Conservation (phyloP, 768 basidiomycete species). For the Calocybe cyanea region DNA sequence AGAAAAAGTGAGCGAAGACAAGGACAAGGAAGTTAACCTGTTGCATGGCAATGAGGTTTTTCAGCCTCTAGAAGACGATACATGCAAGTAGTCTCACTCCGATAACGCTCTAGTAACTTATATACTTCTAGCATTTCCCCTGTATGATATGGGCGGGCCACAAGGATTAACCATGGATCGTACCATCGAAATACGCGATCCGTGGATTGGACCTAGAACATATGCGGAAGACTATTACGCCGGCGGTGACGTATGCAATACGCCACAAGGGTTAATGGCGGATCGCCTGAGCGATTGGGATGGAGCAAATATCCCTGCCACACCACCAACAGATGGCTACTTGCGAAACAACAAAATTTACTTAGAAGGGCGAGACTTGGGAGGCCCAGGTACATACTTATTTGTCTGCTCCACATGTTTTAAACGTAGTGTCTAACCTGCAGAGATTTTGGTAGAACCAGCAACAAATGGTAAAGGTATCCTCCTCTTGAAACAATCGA, state of each 20-base stretch:
- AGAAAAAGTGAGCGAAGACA: constrained; percentile 2
- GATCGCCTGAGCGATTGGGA: constrained; percentile 10
- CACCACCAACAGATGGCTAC: constrained; percentile 1
- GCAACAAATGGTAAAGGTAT: too few relatives aligned
- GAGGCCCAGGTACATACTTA: too few relatives aligned
- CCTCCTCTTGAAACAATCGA: too few relatives aligned
- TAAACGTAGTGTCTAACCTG: too few relatives aligned
- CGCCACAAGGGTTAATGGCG: neutral
- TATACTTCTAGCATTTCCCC: constrained; percentile 7
- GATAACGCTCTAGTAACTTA: neutral
- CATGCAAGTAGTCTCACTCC: constrained; percentile 19
- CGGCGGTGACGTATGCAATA: constrained; percentile 20
- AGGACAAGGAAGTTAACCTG: constrained; percentile 8
- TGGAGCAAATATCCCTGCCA: neutral
- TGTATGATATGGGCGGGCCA: constrained; percentile 21
- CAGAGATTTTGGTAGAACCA: too few relatives aligned
- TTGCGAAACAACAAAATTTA: too few relatives aligned
- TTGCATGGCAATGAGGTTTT: constrained; percentile 22
- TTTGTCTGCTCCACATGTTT: too few relatives aligned
- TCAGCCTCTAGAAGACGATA: constrained; percentile 29
- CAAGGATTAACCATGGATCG: constrained; percentile 4
- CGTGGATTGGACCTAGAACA: constrained; percentile 29
- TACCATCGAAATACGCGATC: constrained; percentile 28
- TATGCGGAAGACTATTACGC: constrained; percentile 35
- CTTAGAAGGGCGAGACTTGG: too few relatives aligned